Base-by-base conservation (phyloP, 2,329 filamentous ascomycete genomes). In the Aureobasidium sp. region DNA sequence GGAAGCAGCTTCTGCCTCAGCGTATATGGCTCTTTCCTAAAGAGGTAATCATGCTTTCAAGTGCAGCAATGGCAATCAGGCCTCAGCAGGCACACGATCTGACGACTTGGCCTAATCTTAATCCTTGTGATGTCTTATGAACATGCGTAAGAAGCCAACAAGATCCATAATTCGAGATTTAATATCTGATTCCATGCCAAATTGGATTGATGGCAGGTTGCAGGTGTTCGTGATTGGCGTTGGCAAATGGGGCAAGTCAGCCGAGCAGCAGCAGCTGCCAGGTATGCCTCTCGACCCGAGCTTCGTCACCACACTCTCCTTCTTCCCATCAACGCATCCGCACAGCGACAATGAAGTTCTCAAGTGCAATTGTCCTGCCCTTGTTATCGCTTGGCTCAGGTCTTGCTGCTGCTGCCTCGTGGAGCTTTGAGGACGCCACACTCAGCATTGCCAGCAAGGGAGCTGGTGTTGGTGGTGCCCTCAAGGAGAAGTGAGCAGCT, bases 341-440 rank as follows among this genome's bases (percentile, higher is more conserved):
- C 30, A 39, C 19, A 10, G 32, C 53, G 41, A 60, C 32, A 35
- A 67, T 68, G 65, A 64, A 54, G 50, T 39, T 66, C 37, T 49
- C 62, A 19, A 54, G 39, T 35, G 54, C 55, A 50, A 41, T 60
- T 10, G 51, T 58, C 4, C 29, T 61, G 21, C 55, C 56, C 10
- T 38, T 59, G 14, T 52, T 63, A 21, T 60, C 60, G n/a, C 55
- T 60, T 12, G 55, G 55, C 27, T 56, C 62, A n/a, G 25, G 53
- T 17, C 62, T 69, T 49, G 73, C 71, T 19, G 78, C 78, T 24
- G 76, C 74, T 54, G 73, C 74, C 25, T 79, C 79, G 19, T 91
- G 87, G 87, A 77, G 77, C 53, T 90, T 90, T 62, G 79, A 85
- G 59, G 86, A 90, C 70, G 87, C 78, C 59, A 81, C 78, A 57